Evolutionary conservation across 345 rosid genomes (phyloP).

Genomic region (Bruguiera sexangula): DNA sequence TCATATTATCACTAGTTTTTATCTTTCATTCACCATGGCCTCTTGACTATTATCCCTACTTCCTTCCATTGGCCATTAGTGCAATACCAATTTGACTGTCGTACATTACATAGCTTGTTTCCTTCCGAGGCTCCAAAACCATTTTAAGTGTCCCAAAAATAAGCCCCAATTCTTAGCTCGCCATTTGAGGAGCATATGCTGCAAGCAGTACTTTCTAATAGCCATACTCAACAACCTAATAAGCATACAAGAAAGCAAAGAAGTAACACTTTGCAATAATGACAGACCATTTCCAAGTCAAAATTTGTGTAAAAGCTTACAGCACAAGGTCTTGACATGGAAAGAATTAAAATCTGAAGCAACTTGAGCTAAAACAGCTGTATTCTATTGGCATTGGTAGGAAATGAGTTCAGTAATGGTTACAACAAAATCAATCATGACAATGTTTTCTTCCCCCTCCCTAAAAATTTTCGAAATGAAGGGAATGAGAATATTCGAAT

Average conservation of each 20-base stretch:
- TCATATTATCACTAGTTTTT: no score
- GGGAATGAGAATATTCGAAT: background rate
- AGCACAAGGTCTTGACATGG: no score
- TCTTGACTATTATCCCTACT: slow-evolving; percentile 63
- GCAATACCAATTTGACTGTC: slow-evolving; percentile 65
- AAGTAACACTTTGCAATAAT: slow-evolving; percentile 41
- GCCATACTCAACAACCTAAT: slow-evolving; percentile 22
- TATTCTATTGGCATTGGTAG: no score
- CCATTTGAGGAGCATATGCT: slow-evolving; percentile 48
- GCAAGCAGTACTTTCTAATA: slow-evolving; percentile 57
- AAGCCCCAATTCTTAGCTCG: slow-evolving; percentile 40
- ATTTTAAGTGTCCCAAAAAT: slow-evolving; percentile 37
- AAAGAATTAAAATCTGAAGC: no score
- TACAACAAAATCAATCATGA: no score
- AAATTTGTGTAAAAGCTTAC: no score
- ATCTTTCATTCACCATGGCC: slow-evolving; percentile 54
- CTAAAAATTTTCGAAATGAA: no score
- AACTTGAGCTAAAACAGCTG: no score
- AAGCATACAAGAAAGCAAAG: slow-evolving; percentile 47
- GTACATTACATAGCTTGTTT: slow-evolving; percentile 63
- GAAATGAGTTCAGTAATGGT: no score
- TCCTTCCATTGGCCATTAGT: slow-evolving; percentile 62
- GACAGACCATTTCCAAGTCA: no score
- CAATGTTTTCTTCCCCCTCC: no score
- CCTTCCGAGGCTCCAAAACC: slow-evolving; percentile 39